phyloP scores from a whole-genome alignment of 2,329 filamentous ascomycete genomes.

The Metarhizium guizhouense region DNA sequence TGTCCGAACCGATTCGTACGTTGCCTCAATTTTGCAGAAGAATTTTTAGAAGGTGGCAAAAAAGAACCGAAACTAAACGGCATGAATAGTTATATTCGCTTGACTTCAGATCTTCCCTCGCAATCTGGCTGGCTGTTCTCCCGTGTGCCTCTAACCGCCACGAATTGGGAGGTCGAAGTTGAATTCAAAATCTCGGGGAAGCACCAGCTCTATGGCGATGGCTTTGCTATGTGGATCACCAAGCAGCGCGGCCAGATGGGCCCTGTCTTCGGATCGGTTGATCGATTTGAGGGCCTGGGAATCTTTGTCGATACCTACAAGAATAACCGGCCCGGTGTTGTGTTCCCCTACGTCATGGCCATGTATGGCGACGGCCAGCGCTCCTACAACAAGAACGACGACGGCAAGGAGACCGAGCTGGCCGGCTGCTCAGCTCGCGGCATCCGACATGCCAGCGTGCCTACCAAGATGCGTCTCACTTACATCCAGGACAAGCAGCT shows the following conservation, averaged over 20 bases:
- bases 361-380: conserved; percentile 93
- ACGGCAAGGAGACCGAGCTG: conserved; percentile 87
- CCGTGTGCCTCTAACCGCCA: conserved; percentile 86
- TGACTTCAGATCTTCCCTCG: conserved; percentile 83
- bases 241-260: conserved; percentile 78
- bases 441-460: conserved; percentile 67
- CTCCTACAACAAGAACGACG: conserved; percentile 83
- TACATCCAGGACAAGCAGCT: conserved; percentile 96
- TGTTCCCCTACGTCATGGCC: conserved; percentile 97
- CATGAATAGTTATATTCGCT: conserved; percentile 68
- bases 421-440: conserved; percentile 93
- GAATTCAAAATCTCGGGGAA: conserved; percentile 91
- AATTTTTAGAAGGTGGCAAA: not conserved
- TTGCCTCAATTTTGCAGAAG: conserved; percentile 7
- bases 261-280: conserved; percentile 77
- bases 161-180: conserved; percentile 96
- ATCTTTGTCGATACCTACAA: conserved; percentile 99
- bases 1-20: conserved; percentile 61
- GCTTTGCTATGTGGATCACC: conserved; percentile 96
- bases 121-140: conserved; percentile 93
- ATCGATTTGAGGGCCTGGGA: conserved; percentile 88
- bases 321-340: conserved; percentile 91
- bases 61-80: not conserved
- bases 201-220: conserved; percentile 87
- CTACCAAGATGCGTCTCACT: conserved; percentile 80